Percentiles rank a stretch among this genome's conserved stretches.
Evolutionary conservation across 2,329 filamentous ascomycete genomes (phyloP).

Genomic region (Curvularia sp.): DNA sequence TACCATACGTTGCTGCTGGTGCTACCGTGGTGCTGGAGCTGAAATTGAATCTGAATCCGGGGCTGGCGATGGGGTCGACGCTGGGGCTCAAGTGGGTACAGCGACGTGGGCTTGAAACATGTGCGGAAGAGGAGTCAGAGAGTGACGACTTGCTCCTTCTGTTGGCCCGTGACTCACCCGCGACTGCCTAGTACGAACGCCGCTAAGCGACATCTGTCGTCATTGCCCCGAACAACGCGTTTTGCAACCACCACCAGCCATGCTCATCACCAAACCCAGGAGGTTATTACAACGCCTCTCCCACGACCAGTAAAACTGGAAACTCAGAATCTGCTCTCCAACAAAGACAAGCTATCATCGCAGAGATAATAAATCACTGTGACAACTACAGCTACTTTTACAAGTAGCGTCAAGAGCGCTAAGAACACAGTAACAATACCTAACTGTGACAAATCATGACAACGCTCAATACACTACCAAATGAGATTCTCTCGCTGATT

Average conservation of each 20-base stretch:
- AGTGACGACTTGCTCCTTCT: neutral
- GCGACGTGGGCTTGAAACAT: neutral
- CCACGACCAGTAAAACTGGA: no score
- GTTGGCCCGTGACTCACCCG: neutral
- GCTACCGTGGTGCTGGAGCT: neutral
- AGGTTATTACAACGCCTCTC: neutral
- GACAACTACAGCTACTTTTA: no score
- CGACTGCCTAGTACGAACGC: constrained; percentile 17
- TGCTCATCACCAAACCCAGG: constrained; percentile 8
- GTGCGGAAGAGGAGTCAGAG: neutral
- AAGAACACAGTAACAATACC: no score
- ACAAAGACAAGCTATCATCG: no score
- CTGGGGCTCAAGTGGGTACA: neutral
- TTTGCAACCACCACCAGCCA: constrained; percentile 14
- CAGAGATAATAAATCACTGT: no score
- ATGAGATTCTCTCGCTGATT: constrained; percentile 45
- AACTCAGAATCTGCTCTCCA: no score
- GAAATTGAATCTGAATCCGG: no score
- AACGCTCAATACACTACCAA: constrained; percentile 37
- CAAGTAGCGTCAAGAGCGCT: no score
- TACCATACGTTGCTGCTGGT: neutral
- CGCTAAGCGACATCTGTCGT: constrained; percentile 27
- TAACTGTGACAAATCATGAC: constrained; percentile 20
- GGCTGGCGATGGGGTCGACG: neutral
- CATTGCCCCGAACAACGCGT: constrained; percentile 25